Evolutionary conservation across 805 yeast species (phyloP).

Genomic region (Pichia exigua): DNA sequence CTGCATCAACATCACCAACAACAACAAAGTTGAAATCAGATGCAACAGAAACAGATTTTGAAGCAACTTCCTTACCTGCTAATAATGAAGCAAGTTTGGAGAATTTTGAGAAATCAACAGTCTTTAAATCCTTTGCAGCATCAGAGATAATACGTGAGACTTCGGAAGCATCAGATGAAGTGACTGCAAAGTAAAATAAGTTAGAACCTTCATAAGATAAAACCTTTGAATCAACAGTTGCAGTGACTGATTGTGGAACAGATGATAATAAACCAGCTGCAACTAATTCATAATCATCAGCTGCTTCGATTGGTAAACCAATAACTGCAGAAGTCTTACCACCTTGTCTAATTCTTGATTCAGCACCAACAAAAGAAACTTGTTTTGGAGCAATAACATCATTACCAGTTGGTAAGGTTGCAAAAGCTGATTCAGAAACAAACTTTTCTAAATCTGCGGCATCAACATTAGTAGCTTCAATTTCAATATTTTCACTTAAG

Average conservation of each 20-base stretch:
- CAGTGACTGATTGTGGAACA: conserved; percentile 45
- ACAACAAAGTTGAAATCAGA: conserved; percentile 77
- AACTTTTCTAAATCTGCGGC: conserved; percentile 62
- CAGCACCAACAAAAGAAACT: conserved; percentile 53
- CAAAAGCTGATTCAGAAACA: conserved; percentile 57
- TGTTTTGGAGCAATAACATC: conserved; percentile 31
- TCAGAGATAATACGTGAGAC: conserved; percentile 57
- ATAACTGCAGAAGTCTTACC: conserved; percentile 69
- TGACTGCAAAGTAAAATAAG: conserved; percentile 63
- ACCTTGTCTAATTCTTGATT: conserved; percentile 54
- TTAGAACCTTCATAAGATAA: conserved; percentile 71
- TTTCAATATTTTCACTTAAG: conserved; percentile 61
- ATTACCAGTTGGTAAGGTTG: conserved; percentile 55
- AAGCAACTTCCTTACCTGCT: conserved; percentile 32
- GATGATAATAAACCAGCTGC: conserved; percentile 56
- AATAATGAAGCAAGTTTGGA: conserved; percentile 43
- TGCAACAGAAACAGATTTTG: conserved; percentile 31
- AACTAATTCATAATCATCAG: conserved; percentile 61
- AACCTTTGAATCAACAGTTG: conserved; percentile 42
- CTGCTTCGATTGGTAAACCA: conserved; percentile 67
- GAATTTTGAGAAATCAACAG: conserved; percentile 30
- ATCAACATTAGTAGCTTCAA: conserved; percentile 68
- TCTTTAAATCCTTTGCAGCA: conserved; percentile 47
- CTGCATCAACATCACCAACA: conserved; percentile 76
- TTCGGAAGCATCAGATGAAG: conserved; percentile 48